Percentiles rank a stretch among this genome's conserved stretches.
Evolutionary conservation across 179 eudicot species (phyloP).

Genomic region (Silene coronaria): DNA sequence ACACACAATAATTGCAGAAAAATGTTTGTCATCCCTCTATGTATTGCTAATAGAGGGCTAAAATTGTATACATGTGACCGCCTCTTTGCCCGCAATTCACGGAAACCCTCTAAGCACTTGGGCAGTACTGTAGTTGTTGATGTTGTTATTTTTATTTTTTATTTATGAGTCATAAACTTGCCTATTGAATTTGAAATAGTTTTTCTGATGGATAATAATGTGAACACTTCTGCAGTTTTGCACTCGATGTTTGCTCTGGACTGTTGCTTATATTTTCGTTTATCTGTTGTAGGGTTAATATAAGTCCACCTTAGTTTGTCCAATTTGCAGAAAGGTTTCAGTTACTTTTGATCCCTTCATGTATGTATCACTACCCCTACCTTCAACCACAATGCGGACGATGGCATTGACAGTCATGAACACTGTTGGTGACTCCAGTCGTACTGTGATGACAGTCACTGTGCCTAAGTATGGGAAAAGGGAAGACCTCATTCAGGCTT

Average conservation of each 20-base stretch:
- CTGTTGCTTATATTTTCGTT: slow-evolving; percentile 10
- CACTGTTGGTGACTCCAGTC: slow-evolving; percentile 53
- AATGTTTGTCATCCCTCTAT: too few relatives aligned
- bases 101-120: neutral
- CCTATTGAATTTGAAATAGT: neutral
- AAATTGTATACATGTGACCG: too few relatives aligned
- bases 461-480: slow-evolving; percentile 78
- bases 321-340: slow-evolving; percentile 75
- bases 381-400: slow-evolving; percentile 81
- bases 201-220: neutral
- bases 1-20: too few relatives aligned
- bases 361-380: slow-evolving; percentile 87
- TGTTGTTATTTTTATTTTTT: neutral
- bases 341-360: slow-evolving; percentile 94
- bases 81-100: neutral
- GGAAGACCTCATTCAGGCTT: slow-evolving; percentile 66
- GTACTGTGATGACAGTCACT: slow-evolving; percentile 54
- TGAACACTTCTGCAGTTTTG: neutral
- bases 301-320: slow-evolving; percentile 78
- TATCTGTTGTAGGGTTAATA: slow-evolving; percentile 73
- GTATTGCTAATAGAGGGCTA: neutral
- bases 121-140: neutral
- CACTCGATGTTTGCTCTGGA: slow-evolving; percentile 1
- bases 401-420: slow-evolving; percentile 76
- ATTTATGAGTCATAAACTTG: neutral